These are phyloP conservation scores for Metschnikowia lunata DNA, from an alignment of 805 yeast species.

Conservation along the genomic window DNA sequence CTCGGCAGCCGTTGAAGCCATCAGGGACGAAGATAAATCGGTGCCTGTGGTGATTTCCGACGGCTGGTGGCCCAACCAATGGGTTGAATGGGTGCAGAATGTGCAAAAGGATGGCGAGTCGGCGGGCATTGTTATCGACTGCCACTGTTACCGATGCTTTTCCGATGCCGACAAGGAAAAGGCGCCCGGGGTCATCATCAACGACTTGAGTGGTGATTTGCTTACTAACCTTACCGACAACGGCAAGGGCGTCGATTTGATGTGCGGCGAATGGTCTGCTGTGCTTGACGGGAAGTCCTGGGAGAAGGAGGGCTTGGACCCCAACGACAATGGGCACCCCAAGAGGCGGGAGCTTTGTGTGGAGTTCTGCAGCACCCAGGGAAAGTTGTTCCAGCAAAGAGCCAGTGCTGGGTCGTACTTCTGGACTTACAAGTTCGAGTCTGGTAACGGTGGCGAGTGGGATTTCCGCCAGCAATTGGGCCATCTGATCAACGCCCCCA, in stretches of 20 bases:
- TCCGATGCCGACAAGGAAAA: constrained; percentile 67
- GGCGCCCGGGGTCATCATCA: constrained; percentile 57
- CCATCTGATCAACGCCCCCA: constrained; percentile 23
- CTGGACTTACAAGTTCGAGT: constrained; percentile 86
- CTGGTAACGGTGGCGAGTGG: constrained; percentile 97
- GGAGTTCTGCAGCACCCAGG: constrained; percentile 59
- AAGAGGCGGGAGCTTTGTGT: constrained; percentile 52
- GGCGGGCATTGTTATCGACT: constrained; percentile 71
- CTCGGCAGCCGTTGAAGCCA: constrained; percentile 53
- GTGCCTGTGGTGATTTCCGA: constrained; percentile 82
- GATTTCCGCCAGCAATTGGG: constrained; percentile 77
- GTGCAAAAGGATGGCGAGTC: constrained; percentile 28
- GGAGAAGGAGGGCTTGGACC: constrained; percentile 42
- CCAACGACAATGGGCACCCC: constrained; percentile 21
- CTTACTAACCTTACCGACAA: constrained; percentile 45
- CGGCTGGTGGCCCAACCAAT: constrained; percentile 87
- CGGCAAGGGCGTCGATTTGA: constrained; percentile 54
- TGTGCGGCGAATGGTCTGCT: constrained; percentile 90
- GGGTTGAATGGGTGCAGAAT: constrained; percentile 62
- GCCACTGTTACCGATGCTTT: constrained; percentile 84
- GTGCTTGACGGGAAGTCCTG: constrained; percentile 76
- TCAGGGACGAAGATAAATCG: constrained; percentile 49
- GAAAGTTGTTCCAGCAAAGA: constrained; percentile 42
- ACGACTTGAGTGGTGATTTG: constrained; percentile 49
- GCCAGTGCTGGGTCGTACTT: constrained; percentile 74